Evolutionary conservation across 2,329 filamentous ascomycete species (phyloP), one percentile per base, ranked within the genome.

Genomic region (Alternaria solani): DNA sequence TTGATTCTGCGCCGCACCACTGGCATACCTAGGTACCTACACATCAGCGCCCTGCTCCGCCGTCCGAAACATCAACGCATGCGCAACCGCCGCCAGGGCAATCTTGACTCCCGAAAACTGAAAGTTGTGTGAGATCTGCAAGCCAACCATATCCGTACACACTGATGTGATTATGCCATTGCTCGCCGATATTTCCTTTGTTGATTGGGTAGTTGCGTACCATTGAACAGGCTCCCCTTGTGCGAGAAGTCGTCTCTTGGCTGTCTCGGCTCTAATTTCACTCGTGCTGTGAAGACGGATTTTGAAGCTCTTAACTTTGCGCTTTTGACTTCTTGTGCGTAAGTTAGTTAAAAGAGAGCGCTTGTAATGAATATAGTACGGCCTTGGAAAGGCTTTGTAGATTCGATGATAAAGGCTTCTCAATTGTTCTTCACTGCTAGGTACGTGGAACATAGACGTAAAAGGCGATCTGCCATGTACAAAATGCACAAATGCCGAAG

Each of bases 391-490:
- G 42, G 39, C 12, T 44, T 18, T 4, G 28, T 41, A 14, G 39
- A 32, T 7, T 53, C 30, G 7, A 14, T 20, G 3, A 18, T 39
- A 2, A 16, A 6, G 5, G n/a, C 11, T 3, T 28, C 26, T 25
- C 39, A 44, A 12, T 53, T 53, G 39, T 53, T 42, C 11, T 43
- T 53, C 8, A 53, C 18, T 16, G n/a, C n/a, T n/a, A n/a, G n/a
- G n/a, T n/a, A n/a, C n/a, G n/a, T n/a, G n/a, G n/a, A 39, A 8
- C 18, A 20, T n/a, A 39, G 8, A 20, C 38, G 7, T 3, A 5
- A 20, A 12, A 11, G 32, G 38, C 16, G n/a, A 39, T 11, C 38
- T 11, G 28, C 4, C 32, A 2, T 14, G 14, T 20, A 23, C 6
- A 8, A 4, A 3, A 20, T 48, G 44, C 18, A 34, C n/a, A 34